A percentile compares a stretch with the other conserved stretches of the same genome.
Evolutionary conservation across 108 stramenopile genomes (phyloP).

Genomic region (Discostella stelligeroides): DNA sequence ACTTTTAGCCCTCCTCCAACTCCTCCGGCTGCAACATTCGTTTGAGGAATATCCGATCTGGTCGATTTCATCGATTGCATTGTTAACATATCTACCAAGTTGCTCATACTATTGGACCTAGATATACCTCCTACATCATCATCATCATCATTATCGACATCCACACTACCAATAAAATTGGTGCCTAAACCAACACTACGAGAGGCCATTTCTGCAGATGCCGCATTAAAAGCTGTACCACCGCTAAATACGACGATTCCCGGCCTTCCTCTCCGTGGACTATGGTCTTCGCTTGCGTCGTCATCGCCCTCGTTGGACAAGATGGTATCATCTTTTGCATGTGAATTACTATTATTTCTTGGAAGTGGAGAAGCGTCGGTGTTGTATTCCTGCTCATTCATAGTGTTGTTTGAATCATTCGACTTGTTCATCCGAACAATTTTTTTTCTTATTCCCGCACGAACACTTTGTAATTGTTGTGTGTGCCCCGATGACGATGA

Average conservation of each 20-base stretch:
- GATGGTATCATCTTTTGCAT: no score
- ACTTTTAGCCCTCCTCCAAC: constrained; percentile 43
- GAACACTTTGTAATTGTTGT: no score
- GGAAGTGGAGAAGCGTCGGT: no score
- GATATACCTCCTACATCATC: constrained; percentile 9
- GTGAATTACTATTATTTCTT: no score
- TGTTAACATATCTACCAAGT: constrained; percentile 15
- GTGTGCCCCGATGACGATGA: no score
- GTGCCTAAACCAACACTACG: constrained; percentile 11
- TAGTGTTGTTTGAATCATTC: no score
- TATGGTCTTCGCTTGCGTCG: constrained; percentile 5
- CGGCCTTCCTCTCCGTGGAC: constrained; percentile 25
- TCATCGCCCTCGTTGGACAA: no score
- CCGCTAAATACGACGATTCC: constrained; percentile 56
- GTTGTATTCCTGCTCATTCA: no score
- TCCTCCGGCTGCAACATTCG: neutral
- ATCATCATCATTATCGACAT: neutral
- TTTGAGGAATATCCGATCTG: neutral
- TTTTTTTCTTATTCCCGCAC: no score
- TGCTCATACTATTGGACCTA: constrained; percentile 13
- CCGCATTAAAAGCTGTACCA: constrained; percentile 53
- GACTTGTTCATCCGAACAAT: no score
- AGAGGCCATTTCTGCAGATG: constrained; percentile 40
- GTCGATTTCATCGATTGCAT: neutral
- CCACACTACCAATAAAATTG: neutral